Percentiles rank a stretch among this genome's conserved stretches.
Evolutionary conservation across 306 rosid genomes (phyloP).

Genomic region (Morella rubra): DNA sequence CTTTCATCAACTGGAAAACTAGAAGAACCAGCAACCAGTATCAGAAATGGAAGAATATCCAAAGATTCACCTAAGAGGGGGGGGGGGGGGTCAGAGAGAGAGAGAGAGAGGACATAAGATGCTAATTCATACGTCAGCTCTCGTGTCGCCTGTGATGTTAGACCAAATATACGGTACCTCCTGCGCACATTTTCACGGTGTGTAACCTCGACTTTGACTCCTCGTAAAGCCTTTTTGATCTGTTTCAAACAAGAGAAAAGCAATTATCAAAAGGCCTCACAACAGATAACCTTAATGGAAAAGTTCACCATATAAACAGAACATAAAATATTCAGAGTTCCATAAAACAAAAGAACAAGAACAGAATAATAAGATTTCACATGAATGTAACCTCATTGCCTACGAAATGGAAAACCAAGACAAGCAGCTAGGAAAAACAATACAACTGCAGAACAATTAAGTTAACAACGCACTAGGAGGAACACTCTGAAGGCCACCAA

Average conservation of each 20-base stretch:
- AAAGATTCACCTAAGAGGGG: too few relatives aligned
- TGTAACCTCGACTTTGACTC: conserved; percentile 94
- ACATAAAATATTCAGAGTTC: neutral
- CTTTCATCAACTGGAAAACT: too few relatives aligned
- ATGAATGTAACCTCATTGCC: too few relatives aligned
- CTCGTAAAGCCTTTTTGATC: conserved; percentile 95
- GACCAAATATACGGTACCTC: conserved; percentile 85
- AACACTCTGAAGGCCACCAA: neutral
- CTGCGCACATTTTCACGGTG: conserved; percentile 96
- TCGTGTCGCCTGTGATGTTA: conserved; percentile 90
- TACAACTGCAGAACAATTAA: neutral
- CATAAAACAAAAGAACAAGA: too few relatives aligned
- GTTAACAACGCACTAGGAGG: neutral
- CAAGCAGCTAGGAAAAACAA: too few relatives aligned
- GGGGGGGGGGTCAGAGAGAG: too few relatives aligned
- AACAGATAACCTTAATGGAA: neutral
- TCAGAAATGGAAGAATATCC: too few relatives aligned
- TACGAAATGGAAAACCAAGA: too few relatives aligned
- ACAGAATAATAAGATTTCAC: too few relatives aligned
- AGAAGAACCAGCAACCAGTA: too few relatives aligned
- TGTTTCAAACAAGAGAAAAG: conserved; percentile 25
- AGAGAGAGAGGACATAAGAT: neutral
- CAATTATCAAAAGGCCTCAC: neutral
- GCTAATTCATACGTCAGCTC: conserved; percentile 71
- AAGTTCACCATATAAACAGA: neutral